A percentile compares a stretch with the other conserved stretches of the same genome.
Evolutionary conservation across 2,329 filamentous ascomycete genomes (phyloP).

Genomic region (Cyanodermella asteris): DNA sequence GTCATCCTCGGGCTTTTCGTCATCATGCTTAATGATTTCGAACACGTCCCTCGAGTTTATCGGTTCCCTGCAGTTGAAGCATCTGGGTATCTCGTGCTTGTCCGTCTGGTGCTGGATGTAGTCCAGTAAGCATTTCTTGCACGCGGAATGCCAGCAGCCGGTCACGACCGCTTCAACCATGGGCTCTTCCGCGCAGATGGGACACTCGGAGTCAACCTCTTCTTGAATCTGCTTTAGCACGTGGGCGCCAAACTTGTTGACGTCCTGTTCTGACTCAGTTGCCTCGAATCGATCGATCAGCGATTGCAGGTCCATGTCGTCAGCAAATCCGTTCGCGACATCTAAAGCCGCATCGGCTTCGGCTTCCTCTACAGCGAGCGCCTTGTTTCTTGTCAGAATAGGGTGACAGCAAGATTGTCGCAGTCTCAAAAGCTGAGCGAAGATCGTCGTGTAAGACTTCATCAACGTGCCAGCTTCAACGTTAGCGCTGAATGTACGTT

Average conservation of each 20-base stretch:
- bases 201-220: conserved; percentile 74
- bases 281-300: conserved; percentile 64
- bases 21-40: conserved; percentile 57
- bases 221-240: conserved; percentile 79
- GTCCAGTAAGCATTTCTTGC: conserved; percentile 75
- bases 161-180: conserved; percentile 92
- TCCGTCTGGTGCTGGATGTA: conserved; percentile 75
- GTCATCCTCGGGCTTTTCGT: conserved; percentile 21
- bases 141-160: conserved; percentile 93
- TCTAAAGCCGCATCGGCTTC: conserved; percentile 61
- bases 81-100: conserved; percentile 53
- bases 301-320: conserved; percentile 86
- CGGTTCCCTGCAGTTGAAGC: conserved; percentile 73
- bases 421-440: conserved; percentile 82
- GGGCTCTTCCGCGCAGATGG: conserved; percentile 83
- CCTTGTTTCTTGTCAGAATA: conserved; percentile 63
- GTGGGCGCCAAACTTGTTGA: conserved; percentile 62
- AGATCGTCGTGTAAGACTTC: conserved; percentile 92
- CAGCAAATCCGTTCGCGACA: conserved; percentile 56
- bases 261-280: conserved; percentile 34
- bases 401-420: conserved; percentile 92
- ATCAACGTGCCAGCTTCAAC: conserved; percentile 79
- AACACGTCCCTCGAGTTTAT: conserved; percentile 74
- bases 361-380: conserved; percentile 69
- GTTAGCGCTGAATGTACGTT: conserved; percentile 64